A percentile compares a stretch with the other conserved stretches of the same genome.
Conservation (phyloP, 345 rosid genomes). For the Sisymbrium irio region DNA sequence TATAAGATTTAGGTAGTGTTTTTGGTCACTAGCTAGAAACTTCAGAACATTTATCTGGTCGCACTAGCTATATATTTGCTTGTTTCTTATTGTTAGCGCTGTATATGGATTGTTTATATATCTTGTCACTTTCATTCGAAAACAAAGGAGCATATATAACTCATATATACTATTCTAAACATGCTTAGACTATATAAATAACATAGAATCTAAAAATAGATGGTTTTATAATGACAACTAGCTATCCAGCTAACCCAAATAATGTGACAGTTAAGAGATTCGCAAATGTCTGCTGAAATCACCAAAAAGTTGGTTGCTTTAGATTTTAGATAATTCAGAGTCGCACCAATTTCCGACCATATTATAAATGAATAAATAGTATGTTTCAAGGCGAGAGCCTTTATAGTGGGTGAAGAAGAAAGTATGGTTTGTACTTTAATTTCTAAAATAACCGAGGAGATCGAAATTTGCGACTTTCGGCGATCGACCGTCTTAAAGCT, state of each 20-base stretch:
- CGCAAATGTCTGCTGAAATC: slow-evolving; percentile 14
- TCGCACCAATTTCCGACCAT: slow-evolving; percentile 2
- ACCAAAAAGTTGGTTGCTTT: slow-evolving; percentile 24
- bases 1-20: not conserved
- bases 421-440: slow-evolving; percentile 16
- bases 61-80: not conserved
- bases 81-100: not conserved
- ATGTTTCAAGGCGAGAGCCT: not conserved
- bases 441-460: slow-evolving; percentile 1
- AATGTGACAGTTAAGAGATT: slow-evolving; percentile 20
- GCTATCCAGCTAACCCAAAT: slow-evolving; percentile 21
- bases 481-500: slow-evolving; percentile 20
- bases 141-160: not conserved
- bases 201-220: not conserved
- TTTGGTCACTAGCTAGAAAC: not conserved
- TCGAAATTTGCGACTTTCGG: slow-evolving; percentile 27
- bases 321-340: slow-evolving; percentile 3
- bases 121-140: not conserved
- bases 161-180: not conserved
- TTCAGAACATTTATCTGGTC: not conserved
- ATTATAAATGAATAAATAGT: not conserved
- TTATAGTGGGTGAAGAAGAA: slow-evolving; percentile 17
- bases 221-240: slow-evolving; percentile 19
- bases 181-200: not conserved
- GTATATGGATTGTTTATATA: not conserved